Evolutionary conservation across 352 stramenopile species (phyloP).

Genomic region (Phytophthora uliginosa): DNA sequence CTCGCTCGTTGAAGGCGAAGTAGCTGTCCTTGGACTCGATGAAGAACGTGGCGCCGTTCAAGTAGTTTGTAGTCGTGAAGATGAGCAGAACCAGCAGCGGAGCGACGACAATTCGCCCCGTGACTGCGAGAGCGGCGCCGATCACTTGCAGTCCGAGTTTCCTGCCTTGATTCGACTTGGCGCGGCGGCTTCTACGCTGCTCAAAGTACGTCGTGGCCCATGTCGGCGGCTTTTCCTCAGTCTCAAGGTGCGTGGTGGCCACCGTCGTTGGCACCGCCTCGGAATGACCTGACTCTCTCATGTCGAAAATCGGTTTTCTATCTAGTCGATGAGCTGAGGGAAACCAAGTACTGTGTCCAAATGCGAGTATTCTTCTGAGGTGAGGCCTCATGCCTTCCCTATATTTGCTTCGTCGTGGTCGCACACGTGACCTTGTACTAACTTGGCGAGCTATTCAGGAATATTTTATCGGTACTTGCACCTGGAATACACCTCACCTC

Average conservation of each 20-base stretch:
- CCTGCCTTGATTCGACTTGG: background rate
- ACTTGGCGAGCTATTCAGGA: no score
- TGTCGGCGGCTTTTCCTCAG: slow-evolving; percentile 10
- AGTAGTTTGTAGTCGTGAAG: slow-evolving; percentile 21
- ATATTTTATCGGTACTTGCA: no score
- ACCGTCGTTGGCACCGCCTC: background rate
- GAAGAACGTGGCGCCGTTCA: slow-evolving; percentile 16
- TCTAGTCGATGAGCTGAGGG: background rate
- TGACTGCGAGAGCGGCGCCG: slow-evolving; percentile 13
- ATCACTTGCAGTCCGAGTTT: slow-evolving; percentile 10
- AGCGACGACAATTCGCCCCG: slow-evolving; percentile 28
- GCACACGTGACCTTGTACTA: no score
- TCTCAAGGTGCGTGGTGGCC: background rate
- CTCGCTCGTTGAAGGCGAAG: slow-evolving; percentile 28
- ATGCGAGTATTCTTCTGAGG: background rate
- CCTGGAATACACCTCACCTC: background rate
- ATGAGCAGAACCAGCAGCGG: slow-evolving; percentile 19
- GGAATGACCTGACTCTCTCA: background rate
- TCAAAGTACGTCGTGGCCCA: slow-evolving; percentile 14
- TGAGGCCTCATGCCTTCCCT: no score
- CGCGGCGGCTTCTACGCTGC: slow-evolving; percentile 3
- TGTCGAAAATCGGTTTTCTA: background rate
- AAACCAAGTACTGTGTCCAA: background rate
- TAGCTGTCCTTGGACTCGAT: slow-evolving; percentile 37
- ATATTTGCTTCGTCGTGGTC: no score